A percentile compares a stretch with the other conserved stretches of the same genome.
Conservation (phyloP, 2,329 filamentous ascomycete species). For the Alternaria angustiovoidea region DNA sequence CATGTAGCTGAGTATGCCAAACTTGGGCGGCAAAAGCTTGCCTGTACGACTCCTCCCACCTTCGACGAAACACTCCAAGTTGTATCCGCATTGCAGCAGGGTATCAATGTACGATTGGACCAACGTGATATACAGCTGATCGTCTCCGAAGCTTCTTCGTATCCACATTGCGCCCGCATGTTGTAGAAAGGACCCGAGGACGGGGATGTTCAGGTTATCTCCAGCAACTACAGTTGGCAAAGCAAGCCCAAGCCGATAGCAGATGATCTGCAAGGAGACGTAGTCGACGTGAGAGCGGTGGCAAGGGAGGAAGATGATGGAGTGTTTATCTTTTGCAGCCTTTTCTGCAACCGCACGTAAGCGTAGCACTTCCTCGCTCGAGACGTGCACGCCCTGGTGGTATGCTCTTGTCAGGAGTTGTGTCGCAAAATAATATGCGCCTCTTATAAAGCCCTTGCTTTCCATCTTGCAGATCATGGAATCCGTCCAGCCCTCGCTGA, state of each 20-base stretch:
- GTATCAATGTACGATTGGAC: conserved; percentile 97
- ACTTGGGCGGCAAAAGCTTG: conserved; percentile 92
- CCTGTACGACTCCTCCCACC: conserved; percentile 91
- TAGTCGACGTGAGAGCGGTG: conserved; percentile 97
- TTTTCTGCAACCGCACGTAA: conserved; percentile 82
- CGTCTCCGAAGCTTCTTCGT: conserved; percentile 87
- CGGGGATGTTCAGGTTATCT: conserved; percentile 93
- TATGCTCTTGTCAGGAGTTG: conserved; percentile 92
- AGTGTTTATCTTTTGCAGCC: conserved; percentile 87
- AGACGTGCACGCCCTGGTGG: conserved; percentile 97
- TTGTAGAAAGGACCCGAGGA: conserved; percentile 89
- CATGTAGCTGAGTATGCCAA: conserved; percentile 91
- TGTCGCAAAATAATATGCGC: conserved; percentile 88
- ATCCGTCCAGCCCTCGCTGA: conserved; percentile 86
- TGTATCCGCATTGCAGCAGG: conserved; percentile 86
- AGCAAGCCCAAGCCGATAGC: conserved; percentile 88
- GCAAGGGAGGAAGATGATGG: conserved; percentile 93
- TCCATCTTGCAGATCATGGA: conserved; percentile 99
- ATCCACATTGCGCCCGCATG: conserved; percentile 98
- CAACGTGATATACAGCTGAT: conserved; percentile 87
- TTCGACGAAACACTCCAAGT: conserved; percentile 99
- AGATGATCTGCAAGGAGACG: conserved; percentile 92
- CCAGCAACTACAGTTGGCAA: conserved; percentile 92
- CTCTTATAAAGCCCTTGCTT: conserved; percentile 87
- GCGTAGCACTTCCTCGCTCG: conserved; percentile 88